Evolutionary conservation across 768 basidiomycete genomes (phyloP), one percentile per base, ranked within the genome.

Genomic region (Mycena galopus): DNA sequence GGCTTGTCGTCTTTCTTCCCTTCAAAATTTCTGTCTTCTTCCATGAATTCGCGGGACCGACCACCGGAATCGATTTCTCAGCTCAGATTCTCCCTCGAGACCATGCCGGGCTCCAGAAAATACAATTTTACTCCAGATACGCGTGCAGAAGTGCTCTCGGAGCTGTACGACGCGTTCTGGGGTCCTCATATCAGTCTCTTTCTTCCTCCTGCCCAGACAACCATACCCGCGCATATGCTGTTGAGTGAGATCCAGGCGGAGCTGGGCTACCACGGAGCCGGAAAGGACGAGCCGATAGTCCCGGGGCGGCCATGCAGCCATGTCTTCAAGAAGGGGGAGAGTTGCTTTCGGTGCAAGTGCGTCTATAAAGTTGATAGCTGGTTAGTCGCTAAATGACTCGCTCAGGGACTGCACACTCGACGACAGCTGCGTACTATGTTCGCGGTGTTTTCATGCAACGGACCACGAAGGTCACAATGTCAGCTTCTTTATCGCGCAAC

Each of bases 281-380:
- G 88, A n/a, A 87, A 87, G 70, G 88, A 90, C 32, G 89, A 90
- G 29, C 87, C 87, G 11, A 78, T 90, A 0, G 81, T 88, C 21
- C 92, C 91, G n/a, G 94, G 93, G 11, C 86, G 91, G 73, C 88
- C 92, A 0, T 97, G 96, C 78, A 93, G 91, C 2, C 90, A 94
- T 78, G 94, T 96, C 50, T 95, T 97, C 82, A 92, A 91, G 81
- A 94, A 94, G 76, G 96, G 96, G 25, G 96, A 98, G 81, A 92
- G 92, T 76, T 96, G 96, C 76, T 97, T 96, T 81, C 88, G 96
- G 60, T 97, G 96, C 93, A 95, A 95, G 96, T 96, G 78, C 85
- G 95, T 85, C 32, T 23, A 33, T 29, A 19, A n/a, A 29, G n/a
- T 64, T 23, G 8, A 8, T 35, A 23, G 30, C 30, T 14, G 29